Evolutionary conservation across 371 early-diverging fungal species (phyloP).

Genomic region (Phascolomyces articulosus): DNA sequence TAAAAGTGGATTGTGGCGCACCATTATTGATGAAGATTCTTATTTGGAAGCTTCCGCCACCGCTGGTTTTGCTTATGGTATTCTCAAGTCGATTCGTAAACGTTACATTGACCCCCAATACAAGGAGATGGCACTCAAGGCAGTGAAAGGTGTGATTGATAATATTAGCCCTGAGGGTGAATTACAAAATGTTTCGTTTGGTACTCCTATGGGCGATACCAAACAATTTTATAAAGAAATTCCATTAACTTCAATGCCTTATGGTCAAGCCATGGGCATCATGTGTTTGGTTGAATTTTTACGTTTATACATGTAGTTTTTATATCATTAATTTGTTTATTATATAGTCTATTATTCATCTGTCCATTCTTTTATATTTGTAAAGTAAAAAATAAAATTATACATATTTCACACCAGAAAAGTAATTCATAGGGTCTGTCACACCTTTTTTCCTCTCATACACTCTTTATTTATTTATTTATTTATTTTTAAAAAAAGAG

Average conservation of each 20-base stretch:
- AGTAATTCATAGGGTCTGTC: background rate
- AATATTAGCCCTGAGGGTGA: conserved; percentile 25
- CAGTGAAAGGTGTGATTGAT: conserved; percentile 20
- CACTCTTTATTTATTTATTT: background rate
- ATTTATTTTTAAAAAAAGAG: background rate
- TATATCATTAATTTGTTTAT: background rate
- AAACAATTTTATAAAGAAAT: conserved; percentile 29
- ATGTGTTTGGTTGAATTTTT: conserved; percentile 30
- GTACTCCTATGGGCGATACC: conserved; percentile 26
- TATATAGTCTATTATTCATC: too few species aligned
- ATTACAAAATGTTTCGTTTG: conserved; percentile 25
- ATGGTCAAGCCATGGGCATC: conserved; percentile 33
- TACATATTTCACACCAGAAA: too few species aligned
- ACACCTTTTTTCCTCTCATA: background rate
- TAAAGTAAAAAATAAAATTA: too few species aligned
- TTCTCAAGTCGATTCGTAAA: conserved; percentile 26
- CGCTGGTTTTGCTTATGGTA: conserved; percentile 31
- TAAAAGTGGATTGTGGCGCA: conserved; percentile 27
- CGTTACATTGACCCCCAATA: conserved; percentile 12
- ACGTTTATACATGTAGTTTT: conserved; percentile 10
- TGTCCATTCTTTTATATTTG: too few species aligned
- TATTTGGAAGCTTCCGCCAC: conserved; percentile 29
- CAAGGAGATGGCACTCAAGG: conserved; percentile 7
- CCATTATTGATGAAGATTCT: conserved; percentile 21
- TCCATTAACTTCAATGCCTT: conserved; percentile 28